Base-by-base conservation (phyloP, 78 protist species). In the Parvularia atlantis region DNA sequence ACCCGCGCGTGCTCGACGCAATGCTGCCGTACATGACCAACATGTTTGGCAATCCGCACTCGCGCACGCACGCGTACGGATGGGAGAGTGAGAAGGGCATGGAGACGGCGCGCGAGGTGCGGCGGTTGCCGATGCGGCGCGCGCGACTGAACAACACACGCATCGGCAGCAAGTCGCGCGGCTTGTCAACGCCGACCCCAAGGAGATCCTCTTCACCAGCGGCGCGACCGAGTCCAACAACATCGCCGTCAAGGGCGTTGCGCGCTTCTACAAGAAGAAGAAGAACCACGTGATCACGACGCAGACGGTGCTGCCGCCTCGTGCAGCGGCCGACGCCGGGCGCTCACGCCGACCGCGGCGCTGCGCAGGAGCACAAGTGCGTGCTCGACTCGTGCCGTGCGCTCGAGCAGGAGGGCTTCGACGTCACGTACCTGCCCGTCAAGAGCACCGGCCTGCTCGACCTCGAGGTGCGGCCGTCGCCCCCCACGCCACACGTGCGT, bases 171-270 rank as follows among this genome's bases (percentile, higher is more conserved):
- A 87, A 43, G 84, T 91, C 0, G 89, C 93, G 17, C 30, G 20
- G 4, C 41, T 91, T 16, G 82, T 95, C 59, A 85, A 87, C 2
- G 94, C 95, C 17, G 85, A 78, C 41, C 58, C 96, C 37, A 88
- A 87, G 66, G 99, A 95, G 69, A 83, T 96, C 44, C 26, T 96
- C 52, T 96, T 96, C 82, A 96, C 99, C 17, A 69, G 85, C 7
- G 99, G 99, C 9, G 99, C 99, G 26, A 96, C 99, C n/a, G 99
- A 96, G 84, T 81, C 92, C 39, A 94, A 94, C 81, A 96, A 96
- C 77, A 81, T 87, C 56, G 94, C 99, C 39, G 66, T 96, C 57
- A 96, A 96, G 83, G 99, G 97, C 26, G 86, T 89, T 0, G 95
- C 95, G 5, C 71, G 75, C 44, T 95, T 92, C 76, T 85, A 87